Evolutionary conservation across 2,329 filamentous ascomycete genomes (phyloP), one percentile per base, ranked within the genome.

Genomic region (Lasiodiplodia theobromae): DNA sequence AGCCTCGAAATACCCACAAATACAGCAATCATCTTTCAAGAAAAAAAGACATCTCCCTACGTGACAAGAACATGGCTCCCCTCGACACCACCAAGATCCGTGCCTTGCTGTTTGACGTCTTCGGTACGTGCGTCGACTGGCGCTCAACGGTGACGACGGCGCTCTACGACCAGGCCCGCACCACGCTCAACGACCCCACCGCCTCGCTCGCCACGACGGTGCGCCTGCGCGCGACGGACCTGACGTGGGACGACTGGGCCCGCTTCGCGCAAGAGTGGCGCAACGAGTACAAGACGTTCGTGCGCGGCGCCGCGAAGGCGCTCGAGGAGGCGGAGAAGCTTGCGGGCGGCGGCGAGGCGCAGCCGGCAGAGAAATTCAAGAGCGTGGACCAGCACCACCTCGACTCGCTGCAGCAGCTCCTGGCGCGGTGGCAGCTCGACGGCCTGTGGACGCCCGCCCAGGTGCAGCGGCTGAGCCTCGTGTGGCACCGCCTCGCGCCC

Each of bases 61-160:
- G 31, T 34, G 31, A 34, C 8, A 34, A 34, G 31, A 34, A 34
- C 18, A 67, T 62, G 47, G 67, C 68, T 57, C 57, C 44, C n/a
- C 21, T 63, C 49, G 60, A 70, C 34, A 37, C 69, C 5, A 67
- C 73, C 57, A 74, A 77, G 10, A 80, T 80, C 71, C 88, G 88
- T 72, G 91, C 87, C 8, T 82, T 94, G 40, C 84, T 89, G 66
- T 93, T 93, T 75, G 91, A 94, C 80, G 87, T 93, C 73, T 94
- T 94, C 78, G 92, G 92, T 72, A 96, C 93, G 1, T 88, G 90
- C 71, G 92, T 96, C 56, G 86, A 95, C 82, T 95, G 92, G 92
- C 89, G 92, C 68, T 83, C 83, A 49, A 88, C 88, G 2, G 87
- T 96, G 23, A 87, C 85, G 16, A 80, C 84, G 10, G 86, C 87